Evolutionary conservation across 495 filamentous ascomycete genomes (phyloP), one percentile per base, ranked within the genome.

Genomic region (Penicillium mononematosum): DNA sequence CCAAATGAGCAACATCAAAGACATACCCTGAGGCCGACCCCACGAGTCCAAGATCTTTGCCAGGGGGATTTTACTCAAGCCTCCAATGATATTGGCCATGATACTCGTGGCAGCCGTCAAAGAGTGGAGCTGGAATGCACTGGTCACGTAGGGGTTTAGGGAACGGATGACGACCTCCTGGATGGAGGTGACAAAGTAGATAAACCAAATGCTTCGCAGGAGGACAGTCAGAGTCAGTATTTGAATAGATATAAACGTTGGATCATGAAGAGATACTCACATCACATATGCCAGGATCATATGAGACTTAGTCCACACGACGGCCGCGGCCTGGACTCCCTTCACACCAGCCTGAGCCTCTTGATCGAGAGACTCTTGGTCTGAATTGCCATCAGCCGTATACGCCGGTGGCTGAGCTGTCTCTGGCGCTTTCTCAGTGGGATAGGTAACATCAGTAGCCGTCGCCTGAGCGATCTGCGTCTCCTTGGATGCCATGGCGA

Each of bases 1-100:
- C 14, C 65, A 59, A 27, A 70, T 55, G 9, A 59, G 7, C 1
- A 73, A 50, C 63, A 70, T 69, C 50, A 80, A 42, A 14, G 58
- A 73, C 61, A 85, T 86, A 41, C 71, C 75, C 49, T 78, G 63
- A 61, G 80, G 53, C 59, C 82, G 61, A 36, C 85, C 86, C 77
- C 81, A 88, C 34, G 85, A 69, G 63, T 89, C 83, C 59, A 88
- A 70, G 29, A 88, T 69, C 68, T 88, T 88, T 49, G 85, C 85
- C 27, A 87, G 67, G 0, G 85, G 78, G 24, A 88, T 73, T 56
- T 84, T 84, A 46, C 76, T 69, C 39, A 87, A 71, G 51, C 84
- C 86, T 53, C 78, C 81, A 52, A 88, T 81, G 45, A 86, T 44
- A 42, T 53, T 60, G 19, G 62, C 55, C 45, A 75, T 61, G 39